Evolutionary conservation across 306 rosid species (phyloP), one percentile per base, ranked within the genome.

Genomic region (Senna tora): DNA sequence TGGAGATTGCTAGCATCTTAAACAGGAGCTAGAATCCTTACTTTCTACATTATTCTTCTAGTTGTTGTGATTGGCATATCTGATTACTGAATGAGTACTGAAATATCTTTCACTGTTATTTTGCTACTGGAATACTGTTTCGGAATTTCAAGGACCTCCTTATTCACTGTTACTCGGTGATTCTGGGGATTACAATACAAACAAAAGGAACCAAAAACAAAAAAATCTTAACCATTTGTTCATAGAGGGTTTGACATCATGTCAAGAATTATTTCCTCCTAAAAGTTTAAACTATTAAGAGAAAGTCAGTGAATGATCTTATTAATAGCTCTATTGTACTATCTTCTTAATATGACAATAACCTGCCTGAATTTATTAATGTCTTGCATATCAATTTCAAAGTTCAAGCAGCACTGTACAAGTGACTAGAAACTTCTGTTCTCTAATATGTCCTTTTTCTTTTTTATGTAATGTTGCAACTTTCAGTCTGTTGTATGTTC

Each of bases 401-500:
- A 65, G 12, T 30, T 13, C 61, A 55, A 55, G 34, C 3, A 25
- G 38, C 34, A 55, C 9, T 51, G 41, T 25, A 25, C 12, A 10
- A 32, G 76, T 43, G 71, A 51, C 15, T 39, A 39, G 75, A 47
- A 56, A 46, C 60, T 52, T 51, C 47, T 67, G 36, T 22, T 65
- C 63, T 28, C 21, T 5, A 5, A 58, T 46, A 5, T 4, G n/a
- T 52, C n/a, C 60, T 61, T 5, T 15, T 50, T 12, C 7, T 51
- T 60, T n/a, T 52, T 67, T 17, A 51, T 39, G 36, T 70, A 33
- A 5, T 72, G 15, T 16, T 79, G 61, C 57, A 30, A 34, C 43
- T 56, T 67, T 53, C 64, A 54, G 53, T 70, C 10, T 67, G 57
- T 49, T 47, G 19, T 38, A n/a, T 47, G 41, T 68, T 73, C 72